Evolutionary conservation across 1,284 basidiomycete species (phyloP).

Genomic region (Chiua sp.): DNA sequence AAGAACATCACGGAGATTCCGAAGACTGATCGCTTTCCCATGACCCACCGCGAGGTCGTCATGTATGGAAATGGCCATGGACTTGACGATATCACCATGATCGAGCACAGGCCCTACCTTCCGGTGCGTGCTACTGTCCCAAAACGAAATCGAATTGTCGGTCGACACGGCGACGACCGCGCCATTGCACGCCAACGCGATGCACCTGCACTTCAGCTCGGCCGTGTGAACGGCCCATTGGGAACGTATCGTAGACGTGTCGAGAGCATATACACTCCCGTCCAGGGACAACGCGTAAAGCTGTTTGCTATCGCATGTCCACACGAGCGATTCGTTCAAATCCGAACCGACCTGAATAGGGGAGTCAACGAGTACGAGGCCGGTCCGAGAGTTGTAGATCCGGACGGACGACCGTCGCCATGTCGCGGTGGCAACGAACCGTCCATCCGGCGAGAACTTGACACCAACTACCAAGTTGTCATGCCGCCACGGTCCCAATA

Average conservation of each 20-base stretch:
- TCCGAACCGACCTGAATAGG: conserved; percentile 9
- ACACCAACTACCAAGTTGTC: conserved; percentile 1
- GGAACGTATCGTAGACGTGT: not conserved
- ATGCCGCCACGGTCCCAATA: conserved; percentile 10
- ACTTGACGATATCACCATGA: no score
- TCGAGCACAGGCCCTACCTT: no score
- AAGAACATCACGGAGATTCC: no score
- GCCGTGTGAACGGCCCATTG: not conserved
- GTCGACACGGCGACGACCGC: no score
- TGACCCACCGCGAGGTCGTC: no score
- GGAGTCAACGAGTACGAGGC: conserved; percentile 11
- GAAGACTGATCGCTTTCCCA: no score
- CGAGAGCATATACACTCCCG: not conserved
- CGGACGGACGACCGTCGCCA: conserved; percentile 12
- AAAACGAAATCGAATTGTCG: no score
- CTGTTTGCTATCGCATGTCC: not conserved
- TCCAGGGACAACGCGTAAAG: conserved; percentile 8
- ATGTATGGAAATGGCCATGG: no score
- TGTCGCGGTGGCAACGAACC: conserved; percentile 11
- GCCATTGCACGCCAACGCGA: no score
- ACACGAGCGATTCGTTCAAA: conserved; percentile 10
- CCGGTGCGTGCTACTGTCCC: no score
- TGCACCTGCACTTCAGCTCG: no score
- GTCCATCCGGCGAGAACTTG: not conserved
- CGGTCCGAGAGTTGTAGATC: conserved; percentile 9